Base-by-base conservation (phyloP, 2,329 filamentous ascomycete genomes). In the Botrytis aclada region DNA sequence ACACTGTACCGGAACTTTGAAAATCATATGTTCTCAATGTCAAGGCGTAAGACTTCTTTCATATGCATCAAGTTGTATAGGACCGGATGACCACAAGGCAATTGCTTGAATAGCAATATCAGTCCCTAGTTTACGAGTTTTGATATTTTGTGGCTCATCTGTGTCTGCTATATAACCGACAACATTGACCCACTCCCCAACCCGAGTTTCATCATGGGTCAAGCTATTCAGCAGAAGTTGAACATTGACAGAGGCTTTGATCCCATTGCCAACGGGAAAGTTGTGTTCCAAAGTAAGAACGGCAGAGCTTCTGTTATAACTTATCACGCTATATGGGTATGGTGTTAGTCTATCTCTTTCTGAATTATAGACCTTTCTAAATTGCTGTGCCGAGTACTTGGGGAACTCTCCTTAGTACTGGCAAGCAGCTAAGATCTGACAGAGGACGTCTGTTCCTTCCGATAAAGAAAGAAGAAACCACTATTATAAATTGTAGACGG, bases 131-230 rank as follows among this genome's bases (percentile, higher is more conserved):
- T 76, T 73, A 47, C 73, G 58, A 16, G 61, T 37, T 20, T 29
- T 29, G n/a, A 73, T 43, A 51, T 70, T 74, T 43, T 56, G 72
- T 56, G 71, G 45, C 14, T 51, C 45, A 74, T 74, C 70, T 43
- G 34, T 34, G 10, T 69, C 47, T 58, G 84, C 86, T 71, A 95
- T 85, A 81, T 97, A 97, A 9, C 95, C 95, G 76, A 98, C 88
- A 5, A 98, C 86, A 80, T 98, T 97, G 67, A 98, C 82, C 94
- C 95, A 98, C 74, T 91, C 87, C n/a, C 95, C 95, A 39, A 92
- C 83, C 69, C 89, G 86, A 70, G 92, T 86, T 69, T 92, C 86
- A 72, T 90, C 86, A 34, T 86, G 82, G 32, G 87, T 88, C 73
- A 96, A 83, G 16, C 84, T 86, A 78, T 90, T 87, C 8, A 97